phyloP scores from a whole-genome alignment of 208 protist species.

The Trypanosoma theileri region DNA sequence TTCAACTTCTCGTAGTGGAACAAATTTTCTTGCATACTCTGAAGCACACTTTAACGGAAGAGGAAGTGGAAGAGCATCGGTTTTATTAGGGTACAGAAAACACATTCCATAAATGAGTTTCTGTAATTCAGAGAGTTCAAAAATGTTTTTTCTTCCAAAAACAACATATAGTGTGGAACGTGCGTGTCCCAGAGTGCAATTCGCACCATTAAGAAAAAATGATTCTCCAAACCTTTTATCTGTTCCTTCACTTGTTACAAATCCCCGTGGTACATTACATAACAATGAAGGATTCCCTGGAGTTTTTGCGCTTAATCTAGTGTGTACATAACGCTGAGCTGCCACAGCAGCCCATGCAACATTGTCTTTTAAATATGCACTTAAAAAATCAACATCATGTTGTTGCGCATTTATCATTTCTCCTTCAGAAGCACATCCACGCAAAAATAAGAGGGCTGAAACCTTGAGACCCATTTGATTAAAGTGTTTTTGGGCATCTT shows the following conservation, averaged over 20 bases:
- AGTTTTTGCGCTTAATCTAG: slow-evolving; percentile 31
- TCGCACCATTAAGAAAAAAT: slow-evolving; percentile 51
- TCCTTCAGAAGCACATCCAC: slow-evolving; percentile 50
- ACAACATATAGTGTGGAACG: slow-evolving; percentile 48
- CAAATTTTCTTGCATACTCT: slow-evolving; percentile 60
- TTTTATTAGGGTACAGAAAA: slow-evolving; percentile 71
- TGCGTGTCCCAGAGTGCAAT: slow-evolving; percentile 56
- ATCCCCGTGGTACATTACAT: slow-evolving; percentile 60
- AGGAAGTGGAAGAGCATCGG: slow-evolving; percentile 54
- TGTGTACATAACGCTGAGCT: slow-evolving; percentile 52
- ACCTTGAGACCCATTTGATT: slow-evolving; percentile 21
- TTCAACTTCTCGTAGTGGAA: slow-evolving; percentile 28
- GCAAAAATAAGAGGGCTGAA: slow-evolving; percentile 40
- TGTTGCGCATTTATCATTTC: slow-evolving; percentile 27
- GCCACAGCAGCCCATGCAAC: slow-evolving; percentile 39
- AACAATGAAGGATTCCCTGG: not conserved
- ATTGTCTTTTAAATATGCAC: slow-evolving; percentile 27
- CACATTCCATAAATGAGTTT: slow-evolving; percentile 50
- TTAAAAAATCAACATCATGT: slow-evolving; percentile 28
- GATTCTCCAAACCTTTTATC: slow-evolving; percentile 33
- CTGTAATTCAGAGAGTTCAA: slow-evolving; percentile 35
- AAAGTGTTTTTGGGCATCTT: slow-evolving; percentile 37
- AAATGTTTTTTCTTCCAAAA: slow-evolving; percentile 17
- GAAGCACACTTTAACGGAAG: slow-evolving; percentile 61
- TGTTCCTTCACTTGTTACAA: slow-evolving; percentile 31